These are phyloP conservation scores for Podila epicladia DNA, from an alignment of 192 early-diverging fungal species.

Conservation along the genomic window DNA sequence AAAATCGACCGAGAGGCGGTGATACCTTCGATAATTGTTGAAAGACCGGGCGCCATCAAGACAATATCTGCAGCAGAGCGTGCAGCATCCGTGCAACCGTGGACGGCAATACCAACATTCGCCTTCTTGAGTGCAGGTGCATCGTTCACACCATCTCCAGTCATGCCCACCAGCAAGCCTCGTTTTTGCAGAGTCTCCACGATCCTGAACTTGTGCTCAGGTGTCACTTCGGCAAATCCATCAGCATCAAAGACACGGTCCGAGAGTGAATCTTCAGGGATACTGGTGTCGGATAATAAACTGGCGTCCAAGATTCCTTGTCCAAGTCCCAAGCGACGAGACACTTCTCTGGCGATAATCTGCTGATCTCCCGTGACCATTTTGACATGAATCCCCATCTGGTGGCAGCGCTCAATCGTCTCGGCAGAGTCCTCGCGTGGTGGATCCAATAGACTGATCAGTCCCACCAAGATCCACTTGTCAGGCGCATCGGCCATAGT, in stretches of 20 bases:
- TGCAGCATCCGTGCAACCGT: slow-evolving; percentile 92
- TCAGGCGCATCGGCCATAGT: slow-evolving; percentile 63
- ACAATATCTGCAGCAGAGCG: slow-evolving; percentile 95
- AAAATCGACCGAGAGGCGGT: slow-evolving; percentile 89
- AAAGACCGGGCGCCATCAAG: slow-evolving; percentile 83
- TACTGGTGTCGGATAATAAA: slow-evolving; percentile 72
- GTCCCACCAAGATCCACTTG: slow-evolving; percentile 82
- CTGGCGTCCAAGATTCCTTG: slow-evolving; percentile 87
- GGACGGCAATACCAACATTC: slow-evolving; percentile 94
- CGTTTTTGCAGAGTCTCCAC: slow-evolving; percentile 90
- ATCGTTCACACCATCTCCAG: slow-evolving; percentile 96
- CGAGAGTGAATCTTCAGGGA: slow-evolving; percentile 74
- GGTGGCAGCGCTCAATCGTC: slow-evolving; percentile 86
- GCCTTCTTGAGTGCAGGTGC: slow-evolving; percentile 96
- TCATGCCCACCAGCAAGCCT: slow-evolving; percentile 85
- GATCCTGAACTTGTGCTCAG: slow-evolving; percentile 94
- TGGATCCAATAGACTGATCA: slow-evolving; percentile 89
- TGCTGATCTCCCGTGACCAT: slow-evolving; percentile 96
- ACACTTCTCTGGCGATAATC: slow-evolving; percentile 91
- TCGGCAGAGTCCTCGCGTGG: slow-evolving; percentile 86
- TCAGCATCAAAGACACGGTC: slow-evolving; percentile 84
- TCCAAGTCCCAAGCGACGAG: slow-evolving; percentile 85
- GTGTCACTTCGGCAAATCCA: slow-evolving; percentile 95
- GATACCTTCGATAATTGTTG: slow-evolving; percentile 91
- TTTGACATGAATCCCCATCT: slow-evolving; percentile 87